phyloP scores from a whole-genome alignment of 495 filamentous ascomycete species.

The Rusavskia elegans region DNA sequence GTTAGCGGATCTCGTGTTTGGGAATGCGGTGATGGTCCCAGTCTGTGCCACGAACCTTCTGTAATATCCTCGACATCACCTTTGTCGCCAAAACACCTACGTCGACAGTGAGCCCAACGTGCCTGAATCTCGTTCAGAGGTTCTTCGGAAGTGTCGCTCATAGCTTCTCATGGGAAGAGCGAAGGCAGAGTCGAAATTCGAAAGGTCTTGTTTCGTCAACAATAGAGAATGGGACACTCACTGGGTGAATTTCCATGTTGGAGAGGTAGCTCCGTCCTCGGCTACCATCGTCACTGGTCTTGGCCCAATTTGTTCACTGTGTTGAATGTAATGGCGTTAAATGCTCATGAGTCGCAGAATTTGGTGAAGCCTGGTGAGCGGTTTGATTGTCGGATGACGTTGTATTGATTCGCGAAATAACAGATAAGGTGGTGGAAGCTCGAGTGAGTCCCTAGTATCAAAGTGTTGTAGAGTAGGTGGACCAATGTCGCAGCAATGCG shows the following conservation, averaged over 20 bases:
- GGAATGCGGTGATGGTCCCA: too few species aligned
- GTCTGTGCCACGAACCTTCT: conserved; percentile 51
- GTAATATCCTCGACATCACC: conserved; percentile 99
- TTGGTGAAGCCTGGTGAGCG: too few species aligned
- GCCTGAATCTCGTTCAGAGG: neutral
- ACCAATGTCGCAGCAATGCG: too few species aligned
- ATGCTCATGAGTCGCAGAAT: neutral
- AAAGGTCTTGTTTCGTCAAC: too few species aligned
- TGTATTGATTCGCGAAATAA: too few species aligned
- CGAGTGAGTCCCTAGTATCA: too few species aligned
- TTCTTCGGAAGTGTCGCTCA: neutral
- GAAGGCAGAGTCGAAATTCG: neutral
- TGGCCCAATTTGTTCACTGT: conserved; percentile 6
- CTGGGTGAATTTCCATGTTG: conserved; percentile 99
- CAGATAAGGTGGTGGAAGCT: too few species aligned
- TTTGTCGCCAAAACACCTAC: conserved; percentile 97
- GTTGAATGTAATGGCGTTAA: neutral
- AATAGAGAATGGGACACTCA: conserved; percentile 45
- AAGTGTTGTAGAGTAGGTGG: too few species aligned
- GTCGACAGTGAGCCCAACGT: conserved; percentile 10
- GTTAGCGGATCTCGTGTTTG: too few species aligned
- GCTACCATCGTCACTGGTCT: conserved; percentile 63
- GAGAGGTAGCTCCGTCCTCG: conserved; percentile 73
- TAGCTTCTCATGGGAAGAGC: neutral
- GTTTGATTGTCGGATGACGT: too few species aligned